Evolutionary conservation across 352 stramenopile species (phyloP).

Genomic region (Pythium brassicae): DNA sequence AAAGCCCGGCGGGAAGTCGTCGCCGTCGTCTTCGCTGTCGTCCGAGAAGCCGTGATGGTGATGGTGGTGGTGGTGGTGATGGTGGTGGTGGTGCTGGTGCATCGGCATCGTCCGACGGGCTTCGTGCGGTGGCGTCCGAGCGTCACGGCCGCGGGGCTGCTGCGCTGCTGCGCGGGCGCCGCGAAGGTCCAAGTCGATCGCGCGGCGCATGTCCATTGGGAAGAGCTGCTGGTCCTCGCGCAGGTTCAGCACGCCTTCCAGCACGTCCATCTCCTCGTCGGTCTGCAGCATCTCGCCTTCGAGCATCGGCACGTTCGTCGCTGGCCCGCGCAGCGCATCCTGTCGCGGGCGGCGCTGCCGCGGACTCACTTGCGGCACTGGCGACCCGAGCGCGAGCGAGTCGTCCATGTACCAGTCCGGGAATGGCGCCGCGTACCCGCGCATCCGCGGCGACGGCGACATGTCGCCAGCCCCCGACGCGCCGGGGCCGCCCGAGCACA

Average conservation of each 20-base stretch:
- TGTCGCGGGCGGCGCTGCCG: conserved; percentile 29
- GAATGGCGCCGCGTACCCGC: conserved; percentile 52
- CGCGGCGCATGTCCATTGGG: conserved; percentile 41
- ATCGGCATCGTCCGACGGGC: conserved; percentile 12
- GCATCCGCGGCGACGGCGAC: conserved; percentile 50
- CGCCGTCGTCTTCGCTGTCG: conserved; percentile 43
- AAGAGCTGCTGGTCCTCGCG: conserved; percentile 58
- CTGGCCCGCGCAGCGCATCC: conserved; percentile 39
- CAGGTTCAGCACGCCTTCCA: conserved; percentile 64
- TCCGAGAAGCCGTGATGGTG: conserved; percentile 29
- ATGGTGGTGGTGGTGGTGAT: conserved; percentile 23
- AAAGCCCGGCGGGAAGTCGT: conserved; percentile 37
- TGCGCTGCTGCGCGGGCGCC: conserved; percentile 23
- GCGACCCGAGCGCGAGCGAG: conserved; percentile 14
- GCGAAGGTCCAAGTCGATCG: conserved; percentile 33
- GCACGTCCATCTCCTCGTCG: conserved; percentile 63
- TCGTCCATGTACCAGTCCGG: conserved; percentile 75
- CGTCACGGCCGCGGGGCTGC: conserved; percentile 2
- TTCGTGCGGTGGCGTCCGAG: conserved; percentile 11
- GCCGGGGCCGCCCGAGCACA: conserved; percentile 59
- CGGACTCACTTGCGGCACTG: conserved; percentile 33
- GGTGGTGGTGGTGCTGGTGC: conserved; percentile 21
- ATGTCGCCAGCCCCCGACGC: conserved; percentile 20
- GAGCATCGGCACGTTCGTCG: conserved; percentile 39
- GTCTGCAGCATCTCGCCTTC: conserved; percentile 59